Evolutionary conservation across 2,329 filamentous ascomycete species (phyloP).

Genomic region (Fusarium metavorans): DNA sequence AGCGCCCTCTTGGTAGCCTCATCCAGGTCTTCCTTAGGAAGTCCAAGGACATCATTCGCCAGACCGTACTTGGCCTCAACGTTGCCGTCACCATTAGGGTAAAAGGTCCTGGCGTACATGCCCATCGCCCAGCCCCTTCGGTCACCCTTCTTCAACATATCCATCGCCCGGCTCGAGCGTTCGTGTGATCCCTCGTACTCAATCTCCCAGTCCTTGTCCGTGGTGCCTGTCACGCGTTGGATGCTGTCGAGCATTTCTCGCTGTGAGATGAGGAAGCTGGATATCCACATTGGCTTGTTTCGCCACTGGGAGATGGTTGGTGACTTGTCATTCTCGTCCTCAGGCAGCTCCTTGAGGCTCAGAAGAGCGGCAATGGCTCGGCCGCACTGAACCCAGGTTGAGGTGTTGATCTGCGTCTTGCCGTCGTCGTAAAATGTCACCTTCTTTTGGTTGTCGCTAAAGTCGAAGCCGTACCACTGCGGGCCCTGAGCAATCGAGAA

Average conservation of each 20-base stretch:
- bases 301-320: conserved; percentile 45
- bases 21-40: conserved; percentile 71
- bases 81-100: conserved; percentile 54
- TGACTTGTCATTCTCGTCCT: conserved; percentile 49
- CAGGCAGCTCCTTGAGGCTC: conserved; percentile 60
- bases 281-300: conserved; percentile 63
- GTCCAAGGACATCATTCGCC: conserved; percentile 65
- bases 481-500: conserved; percentile 58
- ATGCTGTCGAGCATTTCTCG: conserved; percentile 73
- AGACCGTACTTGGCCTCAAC: conserved; percentile 53
- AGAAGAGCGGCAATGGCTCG: conserved; percentile 64
- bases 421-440: conserved; percentile 69
- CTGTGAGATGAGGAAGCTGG: conserved; percentile 70
- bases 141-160: conserved; percentile 56
- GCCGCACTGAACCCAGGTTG: conserved; percentile 70
- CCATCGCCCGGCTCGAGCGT: conserved; percentile 62
- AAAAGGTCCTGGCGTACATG: conserved; percentile 70
- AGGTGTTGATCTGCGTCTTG: conserved; percentile 65
- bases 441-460: conserved; percentile 49
- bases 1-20: conserved; percentile 64
- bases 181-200: conserved; percentile 58
- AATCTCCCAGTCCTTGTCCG: conserved; percentile 64
- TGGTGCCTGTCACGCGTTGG: conserved; percentile 68
- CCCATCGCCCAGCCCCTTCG: conserved; percentile 57
- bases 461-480: conserved; percentile 62